Evolutionary conservation across 2,329 filamentous ascomycete genomes (phyloP).

Genomic region (Colletotrichum sp.): DNA sequence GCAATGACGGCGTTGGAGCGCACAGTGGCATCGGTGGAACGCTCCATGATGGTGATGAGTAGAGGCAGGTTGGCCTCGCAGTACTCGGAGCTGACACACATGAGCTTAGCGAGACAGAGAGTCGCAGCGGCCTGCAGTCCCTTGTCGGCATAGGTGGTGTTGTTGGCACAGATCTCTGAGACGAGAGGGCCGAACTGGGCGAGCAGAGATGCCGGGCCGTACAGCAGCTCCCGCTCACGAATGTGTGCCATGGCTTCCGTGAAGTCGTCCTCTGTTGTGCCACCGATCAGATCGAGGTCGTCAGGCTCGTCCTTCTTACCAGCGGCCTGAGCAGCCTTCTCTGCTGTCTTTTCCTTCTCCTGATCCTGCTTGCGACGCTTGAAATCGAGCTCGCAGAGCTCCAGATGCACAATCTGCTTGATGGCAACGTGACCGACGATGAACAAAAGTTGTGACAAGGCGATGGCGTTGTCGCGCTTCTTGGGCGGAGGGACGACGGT

Average conservation of each 20-base stretch:
- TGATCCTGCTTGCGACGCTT: constrained; percentile 94
- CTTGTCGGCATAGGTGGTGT: constrained; percentile 87
- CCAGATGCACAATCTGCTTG: constrained; percentile 98
- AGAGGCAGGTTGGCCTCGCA: constrained; percentile 92
- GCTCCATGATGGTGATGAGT: constrained; percentile 97
- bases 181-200: constrained; percentile 90
- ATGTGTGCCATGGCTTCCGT: constrained; percentile 86
- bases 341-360: constrained; percentile 65
- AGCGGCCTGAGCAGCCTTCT: constrained; percentile 33
- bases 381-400: constrained; percentile 97
- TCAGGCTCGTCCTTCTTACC: constrained; percentile 67
- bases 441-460: constrained; percentile 89
- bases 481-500: constrained; percentile 46
- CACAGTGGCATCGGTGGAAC: constrained; percentile 89
- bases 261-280: constrained; percentile 93
- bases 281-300: constrained; percentile 94
- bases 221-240: constrained; percentile 82
- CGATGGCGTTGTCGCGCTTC: constrained; percentile 71
- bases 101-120: constrained; percentile 93
- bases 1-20: constrained; percentile 97
- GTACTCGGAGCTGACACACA: constrained; percentile 97
- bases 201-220: constrained; percentile 83
- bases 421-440: constrained; percentile 96
- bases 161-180: constrained; percentile 92
- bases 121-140: constrained; percentile 93